Conservation (phyloP, 768 basidiomycete species). For the Boletus huronensis region DNA sequence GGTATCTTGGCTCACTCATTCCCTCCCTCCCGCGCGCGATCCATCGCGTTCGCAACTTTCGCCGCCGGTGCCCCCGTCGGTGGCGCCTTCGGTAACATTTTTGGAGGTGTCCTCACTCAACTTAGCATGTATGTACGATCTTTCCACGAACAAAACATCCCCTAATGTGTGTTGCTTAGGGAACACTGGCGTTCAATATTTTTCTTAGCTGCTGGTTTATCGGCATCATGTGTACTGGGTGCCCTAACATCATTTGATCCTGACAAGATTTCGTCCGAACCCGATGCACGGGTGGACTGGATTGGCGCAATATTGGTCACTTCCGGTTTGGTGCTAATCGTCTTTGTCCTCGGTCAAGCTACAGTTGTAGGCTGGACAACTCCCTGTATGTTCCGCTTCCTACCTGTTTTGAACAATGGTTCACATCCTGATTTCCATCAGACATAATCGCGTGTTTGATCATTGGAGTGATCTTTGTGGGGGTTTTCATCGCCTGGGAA, state of each 20-base stretch:
- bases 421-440: constrained; percentile 15
- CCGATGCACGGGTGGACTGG: constrained; percentile 65
- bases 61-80: constrained; percentile 84
- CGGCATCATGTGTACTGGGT: constrained; percentile 46
- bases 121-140: constrained; percentile 33
- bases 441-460: constrained; percentile 74
- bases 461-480: constrained; percentile 53
- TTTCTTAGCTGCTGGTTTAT: constrained; percentile 59
- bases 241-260: constrained; percentile 59
- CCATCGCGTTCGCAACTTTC: constrained; percentile 79
- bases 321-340: constrained; percentile 60
- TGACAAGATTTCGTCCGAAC: constrained; percentile 43
- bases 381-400: constrained; percentile 37
- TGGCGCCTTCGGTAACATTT: constrained; percentile 59
- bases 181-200: constrained; percentile 66
- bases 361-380: constrained; percentile 64
- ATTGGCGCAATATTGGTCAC: constrained; percentile 67
- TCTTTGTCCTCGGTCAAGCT: constrained; percentile 72
- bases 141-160: not conserved
- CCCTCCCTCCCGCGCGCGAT: constrained; percentile 61
- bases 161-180: constrained; percentile 10
- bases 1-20: constrained; percentile 83
- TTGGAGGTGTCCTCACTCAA: constrained; percentile 74
- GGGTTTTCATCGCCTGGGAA: constrained; percentile 65
- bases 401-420: constrained; percentile 19